Base-by-base conservation (phyloP, 31 red algal species). In the Endocladia muricata region DNA sequence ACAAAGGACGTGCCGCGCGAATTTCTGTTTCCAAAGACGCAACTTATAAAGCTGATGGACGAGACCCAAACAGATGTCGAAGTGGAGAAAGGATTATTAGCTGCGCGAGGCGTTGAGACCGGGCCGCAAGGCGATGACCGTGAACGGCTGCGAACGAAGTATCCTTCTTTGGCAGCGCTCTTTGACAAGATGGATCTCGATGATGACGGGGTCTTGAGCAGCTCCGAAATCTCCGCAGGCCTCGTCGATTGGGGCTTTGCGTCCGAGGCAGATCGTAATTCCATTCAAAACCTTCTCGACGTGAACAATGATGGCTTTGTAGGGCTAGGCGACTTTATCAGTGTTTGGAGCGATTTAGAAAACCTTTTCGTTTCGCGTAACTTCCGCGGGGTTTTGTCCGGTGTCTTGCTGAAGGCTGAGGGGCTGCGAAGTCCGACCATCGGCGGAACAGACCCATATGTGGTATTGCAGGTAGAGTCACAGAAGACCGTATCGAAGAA, bases 21-120 rank as follows among this genome's bases (percentile, higher is more conserved):
- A 37, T 90, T 90, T 74, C 3, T 90, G 37, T 76, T 90, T 35
- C 86, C 86, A 30, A 90, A 90, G 69, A 82, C 76, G 4, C 69
- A 79, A 42, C 3, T 73, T 62, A 56, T 71, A 32, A 67, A 88
- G 29, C 49, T 79, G 22, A 72, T 70, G 76, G 76, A 78, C 5
- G 51, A 62, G 28, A 28, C 3, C 6, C 64, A 78, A 7, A 41
- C 41, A 26, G 31, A 79, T 36, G 29, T 72, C 35, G 37, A 59
- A n/a, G 15, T 72, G 5, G 57, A 73, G 36, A 35, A 43, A 33
- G 43, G 23, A 2, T 31, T 71, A 19, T 25, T 78, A 1, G 42
- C 43, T 25, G 73, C 59, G 1, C n/a, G 64, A 55, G 66, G 41
- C 2, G 52, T 61, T 23, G 9, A 30, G 3, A 19, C 38, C 3